phyloP scores from a whole-genome alignment of 2,329 filamentous ascomycete species.

The Teratosphaeria zuluensis region DNA sequence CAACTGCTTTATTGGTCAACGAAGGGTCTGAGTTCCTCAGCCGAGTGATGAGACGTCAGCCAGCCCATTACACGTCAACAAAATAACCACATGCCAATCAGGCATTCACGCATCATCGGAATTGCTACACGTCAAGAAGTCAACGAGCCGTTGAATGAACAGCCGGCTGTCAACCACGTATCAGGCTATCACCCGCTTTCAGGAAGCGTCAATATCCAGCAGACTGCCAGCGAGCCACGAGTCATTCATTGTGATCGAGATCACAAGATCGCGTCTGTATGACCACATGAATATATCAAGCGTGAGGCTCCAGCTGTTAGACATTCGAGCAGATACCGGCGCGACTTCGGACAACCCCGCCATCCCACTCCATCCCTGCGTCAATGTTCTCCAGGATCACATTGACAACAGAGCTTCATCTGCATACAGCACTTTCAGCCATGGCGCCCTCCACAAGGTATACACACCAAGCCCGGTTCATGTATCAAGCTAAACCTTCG shows the following conservation, averaged over 20 bases:
- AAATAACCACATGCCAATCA: not conserved
- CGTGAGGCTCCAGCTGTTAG: not conserved
- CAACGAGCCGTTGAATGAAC: not conserved
- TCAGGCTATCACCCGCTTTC: not conserved
- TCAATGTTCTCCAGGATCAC: not conserved
- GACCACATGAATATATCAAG: not conserved
- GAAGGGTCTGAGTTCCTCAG: not conserved
- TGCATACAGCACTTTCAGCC: not conserved
- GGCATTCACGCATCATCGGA: not conserved
- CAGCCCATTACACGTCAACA: not conserved
- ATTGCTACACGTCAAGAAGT: not conserved
- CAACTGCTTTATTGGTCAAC: not conserved
- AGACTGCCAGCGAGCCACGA: not conserved
- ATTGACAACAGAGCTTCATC: not conserved
- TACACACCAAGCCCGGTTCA: not conserved
- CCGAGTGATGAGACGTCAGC: not conserved
- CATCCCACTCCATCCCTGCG: not conserved
- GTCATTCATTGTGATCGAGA: not conserved
- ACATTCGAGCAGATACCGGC: not conserved
- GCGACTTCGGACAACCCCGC: not conserved
- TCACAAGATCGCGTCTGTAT: not conserved
- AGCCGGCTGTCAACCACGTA: not conserved
- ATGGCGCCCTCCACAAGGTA: not conserved
- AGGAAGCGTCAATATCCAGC: not conserved
- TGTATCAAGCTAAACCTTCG: not conserved